Evolutionary conservation across 2,329 filamentous ascomycete species (phyloP), one percentile per base, ranked within the genome.

Genomic region (Fusarium pseudograminearum): DNA sequence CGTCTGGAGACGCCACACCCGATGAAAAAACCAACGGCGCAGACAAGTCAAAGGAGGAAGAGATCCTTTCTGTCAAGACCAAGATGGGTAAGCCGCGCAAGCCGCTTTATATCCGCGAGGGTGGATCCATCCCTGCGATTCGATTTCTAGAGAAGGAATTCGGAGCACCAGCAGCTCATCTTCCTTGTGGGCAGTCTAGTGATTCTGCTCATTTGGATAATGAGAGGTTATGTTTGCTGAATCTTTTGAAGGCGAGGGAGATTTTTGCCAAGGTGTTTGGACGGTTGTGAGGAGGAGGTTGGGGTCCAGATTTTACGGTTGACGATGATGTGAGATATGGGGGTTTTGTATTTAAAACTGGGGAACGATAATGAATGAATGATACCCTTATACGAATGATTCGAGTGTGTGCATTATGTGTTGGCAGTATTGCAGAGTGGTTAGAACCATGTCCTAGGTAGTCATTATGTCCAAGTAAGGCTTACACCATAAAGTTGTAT

Each of bases 121-220:
- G 96, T 15, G 96, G 96, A 7, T 97, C 92, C 0, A 99, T 99
- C 72, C 96, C 96, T 0, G 93, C 93, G 1, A 98, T 98, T 59
- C 85, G 96, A 8, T 98, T 98, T 76, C 78, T 98, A 38, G 95
- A 98, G 79, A 97, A 97, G 81, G 93, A 97, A 74, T 98, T 98
- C 76, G 86, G 87, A 4, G 96, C 96, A 0, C 94, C 94, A 0
- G 95, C 96, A 0, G 95, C 95, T 1, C 94, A 98, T 79, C 81
- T 99, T 34, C 97, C 96, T 0, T 98, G 94, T 76, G 97, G 97
- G 0, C 94, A 98, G 80, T 94, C 95, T 15, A 98, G 93, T 73
- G 96, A 99, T 76, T 90, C 91, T 53, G 96, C 95, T 20, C 96
- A 99, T 86, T 81, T 99, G 80, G 93, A 97, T 76, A 98, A 99